Evolutionary conservation across 306 rosid species (phyloP), one percentile per base, ranked within the genome.

Genomic region (Cicer pinnatifidum): DNA sequence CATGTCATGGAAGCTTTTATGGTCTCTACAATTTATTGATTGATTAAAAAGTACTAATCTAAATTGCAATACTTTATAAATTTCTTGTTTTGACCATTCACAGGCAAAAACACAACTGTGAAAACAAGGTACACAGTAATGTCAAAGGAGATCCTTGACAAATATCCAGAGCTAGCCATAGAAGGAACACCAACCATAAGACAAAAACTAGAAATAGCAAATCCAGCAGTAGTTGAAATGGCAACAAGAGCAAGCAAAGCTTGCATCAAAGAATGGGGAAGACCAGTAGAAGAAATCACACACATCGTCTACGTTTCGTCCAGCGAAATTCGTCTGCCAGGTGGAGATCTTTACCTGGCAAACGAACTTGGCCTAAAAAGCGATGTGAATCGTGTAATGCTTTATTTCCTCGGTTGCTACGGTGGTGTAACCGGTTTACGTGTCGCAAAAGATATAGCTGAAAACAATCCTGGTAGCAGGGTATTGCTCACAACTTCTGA

Each of bases 61-160:
- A 50, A 72, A 19, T 16, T 72, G 39, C 38, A 15, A 51, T 13
- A 5, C 8, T 51, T 53, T 17, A 38, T 61, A 3, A 50, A 3
- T 57, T 11, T 8, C 48, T 66, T 72, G 2, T n/a, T 64, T 17
- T 59, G n/a, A 16, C 13, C 68, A 75, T 69, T 65, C 78, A 3
- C 35, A 94, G 99, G 99, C 53, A 94, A 90, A 80, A 94, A 93
- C 61, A 94, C 99, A 5, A 94, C 99, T 8, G 97, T 94, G 84
- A 91, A 87, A 91, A 94, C 96, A 9, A 88, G 99, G 50, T 94
- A 94, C 86, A 94, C 99, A 52, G 96, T 94, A 20, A 94, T 94
- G 99, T 89, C 90, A n/a, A 94, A 94, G 89, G 97, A 91, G 78
- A 94, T 94, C 43, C 88, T 91, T 8, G 97, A 90, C 76, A 86